These are phyloP conservation scores for Rhynchosporium graminicola DNA, from an alignment of 2,329 filamentous ascomycete species.

Conservation along the genomic window DNA sequence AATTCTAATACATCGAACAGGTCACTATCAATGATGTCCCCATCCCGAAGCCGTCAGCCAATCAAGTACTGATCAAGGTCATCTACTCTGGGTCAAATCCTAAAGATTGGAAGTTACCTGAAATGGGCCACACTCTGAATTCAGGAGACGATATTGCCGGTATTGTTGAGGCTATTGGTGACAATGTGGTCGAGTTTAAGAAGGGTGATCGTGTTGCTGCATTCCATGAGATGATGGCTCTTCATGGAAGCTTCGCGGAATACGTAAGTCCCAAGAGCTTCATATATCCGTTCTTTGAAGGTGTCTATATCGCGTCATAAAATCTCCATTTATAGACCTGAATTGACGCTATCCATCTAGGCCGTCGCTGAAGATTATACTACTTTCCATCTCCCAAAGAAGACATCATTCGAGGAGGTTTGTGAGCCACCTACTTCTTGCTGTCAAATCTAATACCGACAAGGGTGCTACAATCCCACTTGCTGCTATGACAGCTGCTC, in stretches of 20 bases:
- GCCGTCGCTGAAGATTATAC: constrained; percentile 56
- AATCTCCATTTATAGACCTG: too few relatives aligned
- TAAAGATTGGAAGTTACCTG: constrained; percentile 39
- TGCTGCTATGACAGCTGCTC: constrained; percentile 47
- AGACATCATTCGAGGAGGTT: constrained; percentile 39
- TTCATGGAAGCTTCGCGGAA: constrained; percentile 59
- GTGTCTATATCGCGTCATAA: too few relatives aligned
- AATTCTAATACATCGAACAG: too few relatives aligned
- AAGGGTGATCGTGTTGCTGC: constrained; percentile 51
- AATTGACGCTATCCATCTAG: too few relatives aligned
- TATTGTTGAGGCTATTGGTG: constrained; percentile 51
- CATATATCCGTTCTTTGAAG: too few relatives aligned
- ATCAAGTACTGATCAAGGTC: constrained; percentile 41
- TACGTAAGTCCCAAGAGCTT: constrained; percentile 42
- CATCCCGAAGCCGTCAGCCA: constrained; percentile 38
- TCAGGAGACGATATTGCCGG: constrained; percentile 43
- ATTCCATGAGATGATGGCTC: constrained; percentile 53
- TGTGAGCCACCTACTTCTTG: constrained; percentile 43
- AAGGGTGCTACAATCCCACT: constrained; percentile 48
- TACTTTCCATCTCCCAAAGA: constrained; percentile 48
- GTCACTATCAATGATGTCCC: constrained; percentile 37
- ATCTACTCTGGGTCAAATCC: constrained; percentile 39
- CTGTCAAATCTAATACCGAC: constrained; percentile 39
- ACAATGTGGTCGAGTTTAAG: constrained; percentile 47
- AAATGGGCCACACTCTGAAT: constrained; percentile 29